A percentile compares a stretch with the other conserved stretches of the same genome.
These are phyloP conservation scores for Curvularia verruculosa DNA, from an alignment of 2,329 filamentous ascomycete genomes.

Conservation along the genomic window DNA sequence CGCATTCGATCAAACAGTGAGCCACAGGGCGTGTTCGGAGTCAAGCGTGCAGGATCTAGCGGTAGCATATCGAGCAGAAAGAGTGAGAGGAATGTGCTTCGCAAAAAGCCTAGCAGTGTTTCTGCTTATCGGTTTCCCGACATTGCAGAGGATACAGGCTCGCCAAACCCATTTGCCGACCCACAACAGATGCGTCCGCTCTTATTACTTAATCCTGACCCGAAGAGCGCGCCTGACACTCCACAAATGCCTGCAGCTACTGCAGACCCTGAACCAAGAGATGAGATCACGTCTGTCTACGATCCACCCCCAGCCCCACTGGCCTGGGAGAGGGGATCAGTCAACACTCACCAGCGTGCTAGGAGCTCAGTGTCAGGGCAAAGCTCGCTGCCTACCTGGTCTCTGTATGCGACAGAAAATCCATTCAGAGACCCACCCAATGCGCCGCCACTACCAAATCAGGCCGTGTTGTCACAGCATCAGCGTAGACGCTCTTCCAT, in stretches of 20 bases:
- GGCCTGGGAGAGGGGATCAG: constrained; percentile 31
- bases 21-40: constrained; percentile 30
- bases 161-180: constrained; percentile 41
- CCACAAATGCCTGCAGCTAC: constrained; percentile 35
- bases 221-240: constrained; percentile 26
- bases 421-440: constrained; percentile 38
- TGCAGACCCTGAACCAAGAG: constrained; percentile 27
- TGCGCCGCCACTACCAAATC: constrained; percentile 30
- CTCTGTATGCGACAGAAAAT: constrained; percentile 30
- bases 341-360: constrained; percentile 34
- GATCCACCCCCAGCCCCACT: constrained; percentile 36
- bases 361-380: constrained; percentile 40
- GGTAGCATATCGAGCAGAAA: constrained; percentile 42
- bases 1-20: constrained; percentile 40
- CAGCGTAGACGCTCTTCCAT: constrained; percentile 28
- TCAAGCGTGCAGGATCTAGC: constrained; percentile 33
- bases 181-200: constrained; percentile 29
- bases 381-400: constrained; percentile 38
- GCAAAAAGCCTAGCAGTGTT: constrained; percentile 40
- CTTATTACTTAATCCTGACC: constrained; percentile 37
- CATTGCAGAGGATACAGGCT: constrained; percentile 34
- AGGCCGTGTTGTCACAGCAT: constrained; percentile 33
- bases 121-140: constrained; percentile 37
- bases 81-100: constrained; percentile 37
- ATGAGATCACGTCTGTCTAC: constrained; percentile 42